Conservation (phyloP, 805 yeast species). For the Barnettozyma populi region DNA sequence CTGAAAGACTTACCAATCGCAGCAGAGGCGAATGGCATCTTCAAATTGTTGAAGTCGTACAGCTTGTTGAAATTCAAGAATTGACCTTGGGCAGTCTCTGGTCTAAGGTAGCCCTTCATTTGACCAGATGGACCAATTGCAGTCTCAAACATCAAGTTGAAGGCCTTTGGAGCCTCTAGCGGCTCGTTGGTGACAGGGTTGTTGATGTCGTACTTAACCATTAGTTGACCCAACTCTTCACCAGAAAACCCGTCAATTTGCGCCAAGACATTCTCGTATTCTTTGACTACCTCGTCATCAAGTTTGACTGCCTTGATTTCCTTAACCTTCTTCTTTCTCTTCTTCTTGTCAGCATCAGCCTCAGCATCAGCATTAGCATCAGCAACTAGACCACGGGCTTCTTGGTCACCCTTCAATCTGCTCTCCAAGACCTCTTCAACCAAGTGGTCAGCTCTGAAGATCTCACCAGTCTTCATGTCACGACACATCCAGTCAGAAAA, state of each 20-base stretch:
- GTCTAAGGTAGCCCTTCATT: slow-evolving; percentile 91
- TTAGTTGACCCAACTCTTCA: slow-evolving; percentile 83
- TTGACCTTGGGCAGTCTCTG: slow-evolving; percentile 99
- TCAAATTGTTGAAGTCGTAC: slow-evolving; percentile 89
- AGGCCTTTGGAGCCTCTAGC: slow-evolving; percentile 87
- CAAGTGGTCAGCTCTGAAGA: slow-evolving; percentile 96
- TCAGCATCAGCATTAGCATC: slow-evolving; percentile 52
- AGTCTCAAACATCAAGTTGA: slow-evolving; percentile 98
- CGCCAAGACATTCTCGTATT: slow-evolving; percentile 83
- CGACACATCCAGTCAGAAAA: slow-evolving; percentile 99
- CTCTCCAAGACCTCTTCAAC: slow-evolving; percentile 97
- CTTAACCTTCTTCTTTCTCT: slow-evolving; percentile 94
- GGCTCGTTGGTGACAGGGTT: slow-evolving; percentile 89
- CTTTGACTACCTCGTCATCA: slow-evolving; percentile 72
- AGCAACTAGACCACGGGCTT: slow-evolving; percentile 78
- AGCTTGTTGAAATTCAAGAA: slow-evolving; percentile 91
- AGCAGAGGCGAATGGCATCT: slow-evolving; percentile 99
- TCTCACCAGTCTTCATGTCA: slow-evolving; percentile 93
- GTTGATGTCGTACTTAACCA: slow-evolving; percentile 73
- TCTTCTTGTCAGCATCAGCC: slow-evolving; percentile 78
- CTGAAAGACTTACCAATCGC: slow-evolving; percentile 98
- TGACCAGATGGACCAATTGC: slow-evolving; percentile 99
- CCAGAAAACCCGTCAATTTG: slow-evolving; percentile 96
- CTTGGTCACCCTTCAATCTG: slow-evolving; percentile 93
- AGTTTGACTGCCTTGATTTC: slow-evolving; percentile 85